Evolutionary conservation across 2,329 filamentous ascomycete genomes (phyloP).

Genomic region (Fusarium cicatricum): DNA sequence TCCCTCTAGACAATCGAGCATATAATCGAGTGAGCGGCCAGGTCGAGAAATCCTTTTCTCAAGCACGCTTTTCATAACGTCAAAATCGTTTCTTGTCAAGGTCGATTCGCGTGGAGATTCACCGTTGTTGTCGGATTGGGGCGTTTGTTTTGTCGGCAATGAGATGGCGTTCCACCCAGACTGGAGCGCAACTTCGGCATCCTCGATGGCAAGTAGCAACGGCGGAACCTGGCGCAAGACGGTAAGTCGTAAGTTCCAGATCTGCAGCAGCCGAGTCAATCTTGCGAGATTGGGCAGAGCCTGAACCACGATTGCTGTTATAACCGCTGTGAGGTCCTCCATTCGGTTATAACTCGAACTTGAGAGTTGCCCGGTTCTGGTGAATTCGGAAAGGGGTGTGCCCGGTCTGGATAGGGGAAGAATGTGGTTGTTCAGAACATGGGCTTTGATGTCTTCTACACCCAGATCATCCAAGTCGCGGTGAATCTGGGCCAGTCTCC

Average conservation of each 20-base stretch:
- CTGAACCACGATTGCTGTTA: constrained; percentile 92
- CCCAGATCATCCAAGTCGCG: constrained; percentile 74
- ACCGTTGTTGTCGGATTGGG: constrained; percentile 17
- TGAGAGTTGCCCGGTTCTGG: constrained; percentile 51
- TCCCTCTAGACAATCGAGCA: constrained; percentile 88
- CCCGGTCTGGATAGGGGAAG: constrained; percentile 57
- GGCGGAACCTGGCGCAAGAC: constrained; percentile 78
- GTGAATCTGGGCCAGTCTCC: constrained; percentile 76
- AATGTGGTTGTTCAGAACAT: constrained; percentile 84
- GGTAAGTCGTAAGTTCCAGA: constrained; percentile 79
- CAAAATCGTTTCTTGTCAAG: constrained; percentile 57
- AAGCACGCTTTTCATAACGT: constrained; percentile 69
- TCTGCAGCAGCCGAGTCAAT: constrained; percentile 74
- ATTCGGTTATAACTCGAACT: constrained; percentile 71
- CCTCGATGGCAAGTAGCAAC: constrained; percentile 71
- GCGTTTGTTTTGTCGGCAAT: constrained; percentile 35
- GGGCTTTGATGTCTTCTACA: constrained; percentile 87
- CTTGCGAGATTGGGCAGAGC: constrained; percentile 82
- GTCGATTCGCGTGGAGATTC: constrained; percentile 30
- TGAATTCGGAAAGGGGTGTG: constrained; percentile 47
- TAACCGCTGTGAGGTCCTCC: constrained; percentile 88
- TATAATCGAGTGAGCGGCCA: constrained; percentile 78
- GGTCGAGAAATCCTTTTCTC: constrained; percentile 74
- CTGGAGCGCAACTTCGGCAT: constrained; percentile 69
- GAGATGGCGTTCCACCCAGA: constrained; percentile 72